Evolutionary conservation across 2,329 filamentous ascomycete genomes (phyloP), one percentile per base, ranked within the genome.

Genomic region (Exophiala spinifera): DNA sequence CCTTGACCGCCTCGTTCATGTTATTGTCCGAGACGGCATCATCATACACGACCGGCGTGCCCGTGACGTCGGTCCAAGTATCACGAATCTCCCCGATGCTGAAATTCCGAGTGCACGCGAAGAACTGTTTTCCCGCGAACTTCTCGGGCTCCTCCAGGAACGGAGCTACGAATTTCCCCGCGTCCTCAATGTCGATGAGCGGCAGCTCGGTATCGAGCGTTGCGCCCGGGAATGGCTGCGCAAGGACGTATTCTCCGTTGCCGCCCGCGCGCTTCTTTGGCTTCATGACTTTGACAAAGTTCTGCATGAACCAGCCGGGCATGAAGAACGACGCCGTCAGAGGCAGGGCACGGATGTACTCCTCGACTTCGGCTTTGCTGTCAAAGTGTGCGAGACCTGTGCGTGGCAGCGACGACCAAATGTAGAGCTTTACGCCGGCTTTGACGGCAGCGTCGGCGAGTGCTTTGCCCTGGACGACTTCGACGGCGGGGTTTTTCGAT

Each of bases 221-320:
- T 7, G 40, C 40, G 7, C 40, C 40, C 5, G 40, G 40, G 6
- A n/a, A 43, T 3, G 17, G 40, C 40, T 43, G 17, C 15, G 40
- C 14, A 7, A 43, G 14, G 17, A 43, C 17, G 21, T 43, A 43
- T 20, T 20, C 21, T 14, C 10, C 19, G 10, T 23, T 20, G 4
- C 10, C 17, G 28, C 10, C 28, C 4, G 10, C 21, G 7, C 17
- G 15, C 36, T 39, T 39, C 17, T 20, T 43, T 11, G 40, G 40
- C 14, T 19, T 23, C 40, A 43, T 21, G 14, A 43, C 7, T n/a
- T 7, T 7, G 17, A 43, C 13, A 43, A 43, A 43, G 15, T 43
- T 43, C 19, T 43, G 40, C 70, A 77, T 76, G 63, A 72, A 77
- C 44, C 64, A 70, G 0, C 72, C 74, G 0, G 70, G 66, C 13